Percentiles rank a stretch among this genome's conserved stretches.
Evolutionary conservation across 371 early-diverging fungal species (phyloP).

Genomic region (Circinella umbellata): DNA sequence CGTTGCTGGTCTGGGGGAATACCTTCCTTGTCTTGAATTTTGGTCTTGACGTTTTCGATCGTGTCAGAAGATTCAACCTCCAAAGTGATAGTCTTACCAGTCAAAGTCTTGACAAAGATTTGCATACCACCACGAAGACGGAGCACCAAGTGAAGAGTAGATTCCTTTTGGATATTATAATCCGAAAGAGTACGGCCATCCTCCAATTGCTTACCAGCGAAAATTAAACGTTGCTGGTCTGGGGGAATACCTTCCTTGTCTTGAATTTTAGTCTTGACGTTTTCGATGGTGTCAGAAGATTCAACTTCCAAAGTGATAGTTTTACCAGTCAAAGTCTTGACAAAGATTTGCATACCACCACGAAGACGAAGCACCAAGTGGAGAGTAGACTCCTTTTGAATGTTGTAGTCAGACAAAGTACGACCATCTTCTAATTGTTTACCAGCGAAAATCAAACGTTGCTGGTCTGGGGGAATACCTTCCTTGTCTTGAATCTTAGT

Average conservation of each 20-base stretch:
- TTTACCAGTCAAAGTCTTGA: slow-evolving; percentile 92
- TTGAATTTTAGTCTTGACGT: slow-evolving; percentile 92
- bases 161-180: slow-evolving; percentile 78
- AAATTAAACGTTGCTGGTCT: slow-evolving; percentile 86
- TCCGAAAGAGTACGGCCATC: slow-evolving; percentile 80
- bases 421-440: slow-evolving; percentile 93
- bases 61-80: slow-evolving; percentile 90
- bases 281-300: slow-evolving; percentile 85
- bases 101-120: slow-evolving; percentile 77
- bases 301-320: slow-evolving; percentile 95
- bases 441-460: slow-evolving; percentile 94
- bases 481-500: slow-evolving; percentile 95
- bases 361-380: slow-evolving; percentile 92
- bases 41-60: slow-evolving; percentile 89
- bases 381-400: slow-evolving; percentile 85
- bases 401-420: slow-evolving; percentile 60
- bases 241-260: slow-evolving; percentile 96
- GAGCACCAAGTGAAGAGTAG: slow-evolving; percentile 90
- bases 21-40: slow-evolving; percentile 96
- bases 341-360: slow-evolving; percentile 62
- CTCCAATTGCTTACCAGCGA: slow-evolving; percentile 86
- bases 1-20: slow-evolving; percentile 97
- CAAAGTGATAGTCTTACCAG: slow-evolving; percentile 93
- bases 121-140: slow-evolving; percentile 81
- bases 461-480: slow-evolving; percentile 96